These are phyloP conservation scores for Cercophora scortea DNA, from an alignment of 495 filamentous ascomycete species.

Conservation along the genomic window DNA sequence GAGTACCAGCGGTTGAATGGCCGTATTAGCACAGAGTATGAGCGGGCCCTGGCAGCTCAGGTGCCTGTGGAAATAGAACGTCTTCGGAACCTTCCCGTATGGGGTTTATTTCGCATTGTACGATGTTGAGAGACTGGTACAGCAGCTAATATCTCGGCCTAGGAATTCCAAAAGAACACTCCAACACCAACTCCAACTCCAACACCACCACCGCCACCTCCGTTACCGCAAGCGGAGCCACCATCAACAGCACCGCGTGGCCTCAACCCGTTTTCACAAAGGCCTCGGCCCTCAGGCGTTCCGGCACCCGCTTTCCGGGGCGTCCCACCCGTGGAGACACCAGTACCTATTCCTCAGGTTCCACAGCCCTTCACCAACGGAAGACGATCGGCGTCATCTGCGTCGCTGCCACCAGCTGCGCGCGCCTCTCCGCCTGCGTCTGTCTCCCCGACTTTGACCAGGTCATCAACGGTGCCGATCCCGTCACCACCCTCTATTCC, in stretches of 20 bases:
- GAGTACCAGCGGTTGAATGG: slow-evolving; percentile 12
- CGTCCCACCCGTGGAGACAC: no score
- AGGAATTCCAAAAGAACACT: not conserved
- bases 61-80: slow-evolving; percentile 2
- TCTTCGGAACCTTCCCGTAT: slow-evolving; percentile 5
- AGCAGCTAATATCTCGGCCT: not conserved
- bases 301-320: no score
- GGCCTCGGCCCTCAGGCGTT: no score
- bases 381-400: no score
- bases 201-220: not conserved
- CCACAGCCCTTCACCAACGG: no score
- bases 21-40: slow-evolving; percentile 7
- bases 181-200: not conserved
- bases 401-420: no score
- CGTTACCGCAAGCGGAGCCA: not conserved
- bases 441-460: no score
- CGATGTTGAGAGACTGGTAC: not conserved
- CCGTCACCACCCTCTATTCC: not conserved
- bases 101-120: not conserved
- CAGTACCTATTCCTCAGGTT: no score
- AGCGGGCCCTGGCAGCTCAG: slow-evolving; percentile 5
- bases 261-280: no score
- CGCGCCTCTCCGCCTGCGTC: no score
- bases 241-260: no score
- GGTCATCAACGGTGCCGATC: no score